Evolutionary conservation across 2,329 filamentous ascomycete species (phyloP), one percentile per base, ranked within the genome.

Genomic region (Leptosphaerulina australis): DNA sequence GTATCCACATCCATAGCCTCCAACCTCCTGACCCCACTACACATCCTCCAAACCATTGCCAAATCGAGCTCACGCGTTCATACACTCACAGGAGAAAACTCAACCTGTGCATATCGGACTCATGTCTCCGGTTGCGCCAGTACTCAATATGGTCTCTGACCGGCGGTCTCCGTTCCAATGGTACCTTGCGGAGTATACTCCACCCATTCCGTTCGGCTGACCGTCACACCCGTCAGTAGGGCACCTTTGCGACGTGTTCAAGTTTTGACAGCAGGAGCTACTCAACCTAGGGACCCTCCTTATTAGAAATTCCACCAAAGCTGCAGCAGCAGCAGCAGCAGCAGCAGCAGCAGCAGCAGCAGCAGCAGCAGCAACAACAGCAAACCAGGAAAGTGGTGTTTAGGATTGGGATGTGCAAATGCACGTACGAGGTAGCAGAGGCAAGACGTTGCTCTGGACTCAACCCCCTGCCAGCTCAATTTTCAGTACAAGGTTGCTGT

Each of bases 181-280:
- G 25, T 2, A 8, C 9, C 12, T 6, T 14, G 26, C 48, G 48
- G 48, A 46, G 25, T 15, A 10, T 12, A 21, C 30, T 36, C 48
- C 36, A 2, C 17, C n/a, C 14, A 12, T n/a, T 7, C 9, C 11
- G 15, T 17, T 9, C 36, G 24, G 40, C 36, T 11, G 21, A 25
- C 25, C 22, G 12, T 11, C 35, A 11, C 14, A 30, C 9, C 15
- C 10, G n/a, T 37, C 36, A 35, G 40, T 24, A 38, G 2, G 7
- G 5, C 22, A 31, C 29, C 15, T 14, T n/a, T 29, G 17, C 28
- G 21, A 21, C 11, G 18, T 5, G 28, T 36, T 7, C 21, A 37
- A 36, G 41, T 46, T 36, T 33, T 45, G 48, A 51, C 41, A 51
- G 48, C 36, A 41, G 35, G 4, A 15, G 41, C 48, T 41, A 36